Percentiles rank a stretch among this genome's conserved stretches.
Evolutionary conservation across 305 asterid species (phyloP).

Genomic region (Fraxinus baroniana): DNA sequence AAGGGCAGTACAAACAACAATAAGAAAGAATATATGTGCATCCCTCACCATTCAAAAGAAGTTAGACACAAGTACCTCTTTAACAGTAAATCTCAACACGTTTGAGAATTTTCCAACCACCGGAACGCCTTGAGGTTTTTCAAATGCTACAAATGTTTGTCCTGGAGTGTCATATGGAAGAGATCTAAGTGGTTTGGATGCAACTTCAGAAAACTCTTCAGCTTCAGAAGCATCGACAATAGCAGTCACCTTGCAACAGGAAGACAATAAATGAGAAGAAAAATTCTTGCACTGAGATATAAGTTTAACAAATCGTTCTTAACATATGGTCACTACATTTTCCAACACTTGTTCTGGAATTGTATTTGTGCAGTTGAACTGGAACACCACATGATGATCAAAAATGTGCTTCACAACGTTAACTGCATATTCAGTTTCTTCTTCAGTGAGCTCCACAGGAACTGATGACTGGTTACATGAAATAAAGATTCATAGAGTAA

Average conservation of each 20-base stretch:
- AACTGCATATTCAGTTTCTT: slow-evolving; percentile 86
- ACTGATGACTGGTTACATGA: slow-evolving; percentile 63
- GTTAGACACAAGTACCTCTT: slow-evolving; percentile 60
- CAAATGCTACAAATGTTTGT: slow-evolving; percentile 84
- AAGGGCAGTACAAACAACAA: neutral
- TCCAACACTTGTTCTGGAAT: slow-evolving; percentile 85
- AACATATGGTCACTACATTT: slow-evolving; percentile 46
- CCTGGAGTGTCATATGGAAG: slow-evolving; percentile 85
- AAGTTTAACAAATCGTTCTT: neutral
- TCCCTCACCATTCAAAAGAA: neutral
- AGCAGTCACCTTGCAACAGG: slow-evolving; percentile 65
- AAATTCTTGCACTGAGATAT: slow-evolving; percentile 8
- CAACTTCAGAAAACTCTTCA: slow-evolving; percentile 83
- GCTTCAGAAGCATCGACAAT: slow-evolving; percentile 91
- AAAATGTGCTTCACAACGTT: slow-evolving; percentile 80
- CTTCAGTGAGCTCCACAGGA: slow-evolving; percentile 95
- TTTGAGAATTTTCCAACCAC: slow-evolving; percentile 84
- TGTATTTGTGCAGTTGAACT: slow-evolving; percentile 92
- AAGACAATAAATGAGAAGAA: slow-evolving; percentile 28
- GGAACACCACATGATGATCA: slow-evolving; percentile 73
- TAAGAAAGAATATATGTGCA: slow-evolving; percentile 10
- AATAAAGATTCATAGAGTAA: slow-evolving; percentile 15
- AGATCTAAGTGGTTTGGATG: slow-evolving; percentile 62
- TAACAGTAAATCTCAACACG: slow-evolving; percentile 67
- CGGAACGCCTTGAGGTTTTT: slow-evolving; percentile 81